Conservation (phyloP, 164 flowering plant species). For the Protea cynaroides region DNA sequence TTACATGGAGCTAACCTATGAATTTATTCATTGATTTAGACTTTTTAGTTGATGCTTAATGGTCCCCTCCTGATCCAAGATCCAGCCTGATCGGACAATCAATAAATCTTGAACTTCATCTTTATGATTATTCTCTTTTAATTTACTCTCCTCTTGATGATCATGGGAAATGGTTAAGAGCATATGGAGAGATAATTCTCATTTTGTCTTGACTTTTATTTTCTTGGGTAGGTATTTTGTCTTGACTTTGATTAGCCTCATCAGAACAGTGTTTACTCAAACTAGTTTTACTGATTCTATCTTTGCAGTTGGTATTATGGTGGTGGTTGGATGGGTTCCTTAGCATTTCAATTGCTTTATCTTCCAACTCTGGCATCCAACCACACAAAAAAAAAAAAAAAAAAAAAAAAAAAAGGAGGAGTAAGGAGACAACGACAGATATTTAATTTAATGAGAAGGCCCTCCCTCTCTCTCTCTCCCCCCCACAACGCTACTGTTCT, state of each 20-base stretch:
- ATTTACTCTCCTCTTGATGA: no score
- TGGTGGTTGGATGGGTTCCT: constrained; percentile 22
- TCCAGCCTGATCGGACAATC: neutral
- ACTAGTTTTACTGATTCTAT: neutral
- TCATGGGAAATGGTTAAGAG: no score
- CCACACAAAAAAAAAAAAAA: constrained; percentile 12
- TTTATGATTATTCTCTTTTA: no score
- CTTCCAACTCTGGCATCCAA: constrained; percentile 22
- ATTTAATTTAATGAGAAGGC: neutral
- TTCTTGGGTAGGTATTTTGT: no score
- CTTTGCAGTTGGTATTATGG: constrained; percentile 12
- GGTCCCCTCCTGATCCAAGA: no score
- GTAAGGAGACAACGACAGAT: neutral
- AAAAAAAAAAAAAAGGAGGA: neutral
- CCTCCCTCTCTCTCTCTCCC: neutral
- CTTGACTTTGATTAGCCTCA: no score
- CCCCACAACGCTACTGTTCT: no score
- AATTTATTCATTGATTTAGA: neutral
- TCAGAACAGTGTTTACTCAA: no score
- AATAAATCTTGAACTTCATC: no score
- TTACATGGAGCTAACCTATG: neutral
- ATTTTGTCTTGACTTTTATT: no score
- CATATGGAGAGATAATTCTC: no score
- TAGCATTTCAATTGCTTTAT: constrained; percentile 23
- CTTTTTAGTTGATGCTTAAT: neutral